Percentiles rank a stretch among this genome's conserved stretches.
Evolutionary conservation across 164 flowering plant genomes (phyloP).

Genomic region (Euptelea pleiosperma): DNA sequence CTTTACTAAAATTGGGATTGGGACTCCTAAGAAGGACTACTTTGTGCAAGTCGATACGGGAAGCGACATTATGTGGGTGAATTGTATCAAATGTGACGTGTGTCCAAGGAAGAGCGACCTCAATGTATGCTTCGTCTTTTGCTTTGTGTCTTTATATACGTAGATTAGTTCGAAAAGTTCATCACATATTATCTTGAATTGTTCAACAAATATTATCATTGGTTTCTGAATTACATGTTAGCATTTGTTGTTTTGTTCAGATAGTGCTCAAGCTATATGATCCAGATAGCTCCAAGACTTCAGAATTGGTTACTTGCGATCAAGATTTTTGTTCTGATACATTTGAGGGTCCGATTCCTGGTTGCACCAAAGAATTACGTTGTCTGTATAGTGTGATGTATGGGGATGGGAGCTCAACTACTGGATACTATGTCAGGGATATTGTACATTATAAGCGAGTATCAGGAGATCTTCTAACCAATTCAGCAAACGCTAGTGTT

Average conservation of each 20-base stretch:
- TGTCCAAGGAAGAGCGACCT: constrained; percentile 80
- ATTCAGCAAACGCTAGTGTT: constrained; percentile 47
- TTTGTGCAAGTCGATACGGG: constrained; percentile 95
- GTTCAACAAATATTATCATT: not conserved
- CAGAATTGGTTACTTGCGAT: constrained; percentile 59
- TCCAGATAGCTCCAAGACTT: constrained; percentile 51
- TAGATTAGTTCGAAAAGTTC: not conserved
- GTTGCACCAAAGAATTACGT: constrained; percentile 40
- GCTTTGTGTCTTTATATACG: not conserved
- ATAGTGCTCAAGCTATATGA: constrained; percentile 68
- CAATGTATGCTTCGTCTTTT: constrained; percentile 48
- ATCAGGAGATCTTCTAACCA: constrained; percentile 58
- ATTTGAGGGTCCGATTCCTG: constrained; percentile 22
- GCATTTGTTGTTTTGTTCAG: constrained; percentile 30
- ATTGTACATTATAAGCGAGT: constrained; percentile 39
- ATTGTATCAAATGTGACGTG: constrained; percentile 70
- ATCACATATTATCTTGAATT: too few species aligned
- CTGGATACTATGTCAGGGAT: constrained; percentile 83
- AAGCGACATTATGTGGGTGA: constrained; percentile 88
- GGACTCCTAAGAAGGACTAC: constrained; percentile 74
- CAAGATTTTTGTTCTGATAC: constrained; percentile 44
- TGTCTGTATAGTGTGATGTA: constrained; percentile 67
- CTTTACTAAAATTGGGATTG: constrained; percentile 76
- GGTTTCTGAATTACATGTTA: not conserved
- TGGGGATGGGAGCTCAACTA: constrained; percentile 93